Percentiles rank a stretch among this genome's conserved stretches.
Conservation (phyloP, 225 moss, liverwort and hornwort species). For the Antitrichia curtipendula region DNA sequence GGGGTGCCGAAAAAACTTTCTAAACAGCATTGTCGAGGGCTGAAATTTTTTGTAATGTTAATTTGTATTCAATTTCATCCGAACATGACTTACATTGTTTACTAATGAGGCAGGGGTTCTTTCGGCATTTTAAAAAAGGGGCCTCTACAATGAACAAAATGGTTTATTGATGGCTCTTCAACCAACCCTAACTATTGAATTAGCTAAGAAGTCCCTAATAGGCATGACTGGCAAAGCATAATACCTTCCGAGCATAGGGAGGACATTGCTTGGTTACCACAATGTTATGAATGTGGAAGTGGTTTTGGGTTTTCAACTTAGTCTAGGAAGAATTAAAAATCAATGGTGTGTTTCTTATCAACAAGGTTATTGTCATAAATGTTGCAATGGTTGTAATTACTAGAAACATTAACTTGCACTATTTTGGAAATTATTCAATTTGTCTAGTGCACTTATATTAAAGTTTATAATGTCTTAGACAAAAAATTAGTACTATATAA, state of each 20-base stretch:
- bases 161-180: background rate
- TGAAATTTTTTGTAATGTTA: too few species aligned
- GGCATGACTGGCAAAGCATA: rapidly evolving
- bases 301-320: rapidly evolving
- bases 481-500: background rate
- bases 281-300: background rate
- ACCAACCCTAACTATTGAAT: rapidly evolving
- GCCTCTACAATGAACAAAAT: background rate
- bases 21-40: too few species aligned
- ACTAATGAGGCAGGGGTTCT: rapidly evolving
- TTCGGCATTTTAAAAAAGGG: background rate
- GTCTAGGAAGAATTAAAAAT: background rate
- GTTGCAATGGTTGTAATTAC: background rate
- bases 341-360: background rate
- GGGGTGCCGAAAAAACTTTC: too few species aligned
- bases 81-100: too few species aligned
- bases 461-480: background rate
- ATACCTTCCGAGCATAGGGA: rapidly evolving
- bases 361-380: background rate
- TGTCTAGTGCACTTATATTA: rapidly evolving
- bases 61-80: background rate
- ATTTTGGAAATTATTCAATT: background rate
- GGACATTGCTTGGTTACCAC: background rate
- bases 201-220: background rate
- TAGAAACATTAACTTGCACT: background rate